phyloP scores from a whole-genome alignment of 768 basidiomycete species.

The Lentinula aciculospora region DNA sequence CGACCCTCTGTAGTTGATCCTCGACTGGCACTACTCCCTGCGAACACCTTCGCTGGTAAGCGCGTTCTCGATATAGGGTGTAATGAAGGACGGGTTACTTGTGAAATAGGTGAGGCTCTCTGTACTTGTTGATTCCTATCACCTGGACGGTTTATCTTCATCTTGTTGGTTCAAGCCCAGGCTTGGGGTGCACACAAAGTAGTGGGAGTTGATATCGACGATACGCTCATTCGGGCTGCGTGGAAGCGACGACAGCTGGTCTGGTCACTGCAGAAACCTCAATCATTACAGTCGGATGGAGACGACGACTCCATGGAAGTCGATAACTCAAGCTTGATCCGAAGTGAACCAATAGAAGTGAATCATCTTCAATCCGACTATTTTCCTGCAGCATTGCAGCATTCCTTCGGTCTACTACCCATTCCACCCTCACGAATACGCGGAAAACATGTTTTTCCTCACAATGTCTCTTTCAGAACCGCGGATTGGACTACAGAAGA shows the following conservation, averaged over 20 bases:
- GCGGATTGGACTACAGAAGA: slow-evolving; percentile 66
- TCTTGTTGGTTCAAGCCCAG: slow-evolving; percentile 44
- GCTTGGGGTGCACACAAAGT: slow-evolving; percentile 56
- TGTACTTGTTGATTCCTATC: not conserved
- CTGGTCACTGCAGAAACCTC: slow-evolving; percentile 63
- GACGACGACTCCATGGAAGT: slow-evolving; percentile 20
- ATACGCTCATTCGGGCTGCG: slow-evolving; percentile 64
- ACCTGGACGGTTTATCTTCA: not conserved
- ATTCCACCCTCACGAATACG: slow-evolving; percentile 40
- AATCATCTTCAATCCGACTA: slow-evolving; percentile 32
- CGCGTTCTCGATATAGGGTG: slow-evolving; percentile 80
- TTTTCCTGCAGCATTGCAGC: slow-evolving; percentile 75
- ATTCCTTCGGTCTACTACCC: slow-evolving; percentile 71
- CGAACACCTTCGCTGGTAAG: slow-evolving; percentile 43
- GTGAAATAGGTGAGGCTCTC: slow-evolving; percentile 67
- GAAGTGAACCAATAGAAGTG: not conserved
- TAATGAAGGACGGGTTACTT: slow-evolving; percentile 82
- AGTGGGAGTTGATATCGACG: slow-evolving; percentile 83
- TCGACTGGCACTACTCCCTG: slow-evolving; percentile 58
- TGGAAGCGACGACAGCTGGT: slow-evolving; percentile 66
- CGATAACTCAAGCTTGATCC: not conserved
- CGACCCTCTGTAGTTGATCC: slow-evolving; percentile 56
- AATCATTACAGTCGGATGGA: not conserved
- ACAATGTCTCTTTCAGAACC: slow-evolving; percentile 68
- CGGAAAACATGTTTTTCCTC: slow-evolving; percentile 53